Conservation (phyloP, 352 stramenopile genomes). For the Phytophthora meadii region DNA sequence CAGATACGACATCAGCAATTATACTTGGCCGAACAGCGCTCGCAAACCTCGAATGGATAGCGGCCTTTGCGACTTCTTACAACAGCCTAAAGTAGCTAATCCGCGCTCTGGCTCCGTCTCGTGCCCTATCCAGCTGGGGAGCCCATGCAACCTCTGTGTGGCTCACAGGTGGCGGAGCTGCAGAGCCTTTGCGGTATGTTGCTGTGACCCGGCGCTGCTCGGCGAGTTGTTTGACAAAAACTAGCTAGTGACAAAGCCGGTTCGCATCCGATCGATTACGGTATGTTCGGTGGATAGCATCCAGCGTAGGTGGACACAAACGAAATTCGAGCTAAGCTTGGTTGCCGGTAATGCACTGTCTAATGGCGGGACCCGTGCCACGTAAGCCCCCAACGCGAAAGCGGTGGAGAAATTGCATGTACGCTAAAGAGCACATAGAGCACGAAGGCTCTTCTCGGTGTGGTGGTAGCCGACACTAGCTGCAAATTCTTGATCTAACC, state of each 20-base stretch:
- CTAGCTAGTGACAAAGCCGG: slow-evolving; percentile 14
- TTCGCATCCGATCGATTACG: slow-evolving; percentile 6
- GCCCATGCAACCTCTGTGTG: slow-evolving; percentile 18
- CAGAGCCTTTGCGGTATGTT: slow-evolving; percentile 27
- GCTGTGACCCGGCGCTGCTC: slow-evolving; percentile 10
- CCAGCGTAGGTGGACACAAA: slow-evolving; percentile 38
- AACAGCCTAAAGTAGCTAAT: slow-evolving; percentile 19
- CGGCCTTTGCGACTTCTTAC: neutral
- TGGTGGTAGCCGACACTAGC: neutral
- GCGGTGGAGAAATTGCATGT: neutral
- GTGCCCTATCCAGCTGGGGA: slow-evolving; percentile 22
- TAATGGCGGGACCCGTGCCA: slow-evolving; percentile 1
- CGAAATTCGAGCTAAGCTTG: slow-evolving; percentile 25
- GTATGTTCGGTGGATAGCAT: slow-evolving; percentile 17
- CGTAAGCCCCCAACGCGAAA: slow-evolving; percentile 14
- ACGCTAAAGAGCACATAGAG: slow-evolving; percentile 1
- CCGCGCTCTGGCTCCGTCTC: slow-evolving; percentile 13
- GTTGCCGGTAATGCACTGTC: slow-evolving; percentile 2
- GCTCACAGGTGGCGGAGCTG: slow-evolving; percentile 16
- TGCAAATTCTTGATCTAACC: neutral
- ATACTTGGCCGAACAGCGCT: no score
- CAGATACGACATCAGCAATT: no score
- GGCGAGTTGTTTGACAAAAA: slow-evolving; percentile 23
- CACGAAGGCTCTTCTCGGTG: neutral
- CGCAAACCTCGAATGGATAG: neutral